Base-by-base conservation (phyloP, 2,329 filamentous ascomycete genomes). In the Cytospora chrysosperma region DNA sequence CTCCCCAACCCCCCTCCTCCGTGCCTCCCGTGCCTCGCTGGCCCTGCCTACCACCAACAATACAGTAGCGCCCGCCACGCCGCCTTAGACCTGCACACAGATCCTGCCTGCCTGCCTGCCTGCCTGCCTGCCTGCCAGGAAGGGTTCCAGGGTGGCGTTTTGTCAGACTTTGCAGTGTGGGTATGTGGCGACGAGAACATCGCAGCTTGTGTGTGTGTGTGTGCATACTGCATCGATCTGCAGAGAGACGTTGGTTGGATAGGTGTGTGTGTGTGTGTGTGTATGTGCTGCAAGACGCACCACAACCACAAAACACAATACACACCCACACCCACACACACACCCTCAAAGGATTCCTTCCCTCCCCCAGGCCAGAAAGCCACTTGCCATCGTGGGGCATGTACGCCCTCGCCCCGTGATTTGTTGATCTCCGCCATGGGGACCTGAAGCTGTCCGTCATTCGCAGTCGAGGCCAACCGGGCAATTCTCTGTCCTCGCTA, bases 181-280 rank as follows among this genome's bases (percentile, higher is more conserved):
- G n/a, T n/a, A 24, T 19, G 9, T 43, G 21, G 56, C 32, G 56
- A 63, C 57, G 51, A 51, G 40, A 56, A 52, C 50, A 24, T 49
- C 30, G 51, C 30, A 19, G 61, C 61, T 28, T 51, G 52, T 56
- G 55, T 61, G 51, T 28, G 13, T 37, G 34, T 37, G 30, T 32
- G 1, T 32, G 51, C 37, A 21, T 10, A 15, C 28, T 63, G 56
- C 40, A 37, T 13, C 51, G 27, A 58, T 51, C 51, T 53, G 56
- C 56, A 50, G 61, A 40, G 30, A 49, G 49, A n/a, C n/a, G n/a
- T n/a, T n/a, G n/a, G n/a, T n/a, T n/a, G n/a, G n/a, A n/a, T 21
- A 47, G 37, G 30, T 10, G 30, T 32, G 8, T 2, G 24, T 21
- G 27, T 50, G 21, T 47, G 47, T 24, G 53, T 24, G 47, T 19